Evolutionary conservation across 192 early-diverging fungal genomes (phyloP), one percentile per base, ranked within the genome.

Genomic region (Coemansia sp.): DNA sequence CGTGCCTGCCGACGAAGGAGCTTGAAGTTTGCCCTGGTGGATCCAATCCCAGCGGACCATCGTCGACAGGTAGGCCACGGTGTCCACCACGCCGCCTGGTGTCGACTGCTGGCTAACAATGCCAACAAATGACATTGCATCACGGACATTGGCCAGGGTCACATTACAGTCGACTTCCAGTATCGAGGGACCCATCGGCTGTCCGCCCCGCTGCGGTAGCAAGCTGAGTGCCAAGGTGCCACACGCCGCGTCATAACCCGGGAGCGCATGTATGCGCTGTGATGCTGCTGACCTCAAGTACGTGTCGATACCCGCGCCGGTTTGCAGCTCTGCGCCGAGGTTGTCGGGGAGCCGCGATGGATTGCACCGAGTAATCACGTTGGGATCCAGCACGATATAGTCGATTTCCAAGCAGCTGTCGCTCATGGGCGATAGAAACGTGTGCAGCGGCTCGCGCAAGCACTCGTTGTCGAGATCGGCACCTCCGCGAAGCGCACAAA

Each of bases 31-130:
- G 15, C 65, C 65, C 11, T 68, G 61, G 32, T 64, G 66, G 15
- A 68, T 34, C 52, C 58, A 60, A 51, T 75, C 72, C 65, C 65
- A 68, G 1, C 14, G 32, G 2, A 75, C 58, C 66, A 75, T 75
- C 5, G 39, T n/a, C 1, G 72, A 27, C 27, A 75, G 22, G 41
- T 61, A 75, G 2, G 53, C 49, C 6, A 44, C 57, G 4, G 58
- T 50, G 8, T 75, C 65, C 19, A 38, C 44, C 2, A 57, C 19
- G 21, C 25, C 22, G 1, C n/a, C n/a, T 4, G 29, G 38, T 1
- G 29, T 22, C 5, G 38, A 19, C 3, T 57, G 48, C 58, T 47
- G 53, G 27, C 21, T n/a, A 10, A 19, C 8, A 2, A n/a, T 28
- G 2, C 44, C 32, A 21, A 19, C 43, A 38, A 28, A 46, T 2